Conservation (phyloP, 352 stramenopile genomes). For the Blastocystis sp. region DNA sequence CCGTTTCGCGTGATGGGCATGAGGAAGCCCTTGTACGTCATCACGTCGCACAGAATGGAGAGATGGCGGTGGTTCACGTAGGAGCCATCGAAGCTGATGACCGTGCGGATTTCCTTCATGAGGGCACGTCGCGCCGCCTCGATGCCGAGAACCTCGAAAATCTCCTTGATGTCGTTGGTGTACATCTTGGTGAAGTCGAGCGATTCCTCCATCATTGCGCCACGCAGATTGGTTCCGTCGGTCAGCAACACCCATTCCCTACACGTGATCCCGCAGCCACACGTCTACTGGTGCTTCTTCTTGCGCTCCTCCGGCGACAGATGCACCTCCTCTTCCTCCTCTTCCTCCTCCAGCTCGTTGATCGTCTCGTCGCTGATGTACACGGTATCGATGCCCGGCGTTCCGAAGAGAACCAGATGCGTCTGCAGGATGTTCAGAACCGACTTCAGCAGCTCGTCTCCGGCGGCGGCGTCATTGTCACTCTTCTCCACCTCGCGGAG, state of each 20-base stretch:
- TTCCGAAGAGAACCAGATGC: conserved; percentile 73
- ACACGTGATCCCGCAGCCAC: neutral
- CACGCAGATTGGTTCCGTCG: conserved; percentile 93
- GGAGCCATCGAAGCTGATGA: conserved; percentile 95
- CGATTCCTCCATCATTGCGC: conserved; percentile 86
- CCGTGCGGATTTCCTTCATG: conserved; percentile 87
- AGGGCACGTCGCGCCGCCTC: conserved; percentile 75
- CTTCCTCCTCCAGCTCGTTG: conserved; percentile 83
- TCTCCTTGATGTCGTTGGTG: conserved; percentile 97
- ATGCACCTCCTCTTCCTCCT: conserved; percentile 78
- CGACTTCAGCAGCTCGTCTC: conserved; percentile 84
- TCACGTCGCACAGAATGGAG: conserved; percentile 91
- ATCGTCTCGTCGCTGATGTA: conserved; percentile 86
- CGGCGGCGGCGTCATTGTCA: conserved; percentile 72
- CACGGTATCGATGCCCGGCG: conserved; percentile 94
- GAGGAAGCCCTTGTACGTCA: conserved; percentile 92
- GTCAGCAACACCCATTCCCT: conserved; percentile 94
- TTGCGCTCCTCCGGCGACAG: conserved; percentile 62
- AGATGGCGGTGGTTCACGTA: conserved; percentile 99
- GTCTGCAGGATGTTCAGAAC: conserved; percentile 86
- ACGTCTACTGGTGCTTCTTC: neutral
- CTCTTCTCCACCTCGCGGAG: conserved; percentile 71
- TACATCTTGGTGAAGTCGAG: conserved; percentile 90
- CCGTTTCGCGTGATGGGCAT: conserved; percentile 93
- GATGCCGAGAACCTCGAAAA: conserved; percentile 86